Conservation (phyloP, 23 red algal genomes). For the Gracilariopsis chorda region DNA sequence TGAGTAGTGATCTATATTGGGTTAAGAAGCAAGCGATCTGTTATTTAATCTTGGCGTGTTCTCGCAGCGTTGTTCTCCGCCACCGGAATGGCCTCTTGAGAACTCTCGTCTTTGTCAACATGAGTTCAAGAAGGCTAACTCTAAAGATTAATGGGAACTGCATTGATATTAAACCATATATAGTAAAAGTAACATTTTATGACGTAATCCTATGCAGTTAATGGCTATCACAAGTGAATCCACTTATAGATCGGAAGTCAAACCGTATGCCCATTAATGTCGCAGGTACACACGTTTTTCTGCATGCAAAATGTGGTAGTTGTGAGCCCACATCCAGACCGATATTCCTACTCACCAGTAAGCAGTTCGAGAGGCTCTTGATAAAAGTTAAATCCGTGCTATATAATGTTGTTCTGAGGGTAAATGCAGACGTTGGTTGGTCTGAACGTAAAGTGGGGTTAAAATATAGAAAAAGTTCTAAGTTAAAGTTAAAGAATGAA, state of each 20-base stretch:
- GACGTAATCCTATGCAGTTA: slow-evolving; percentile 4
- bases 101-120: no score
- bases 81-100: no score
- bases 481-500: no score
- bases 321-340: not conserved
- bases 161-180: not conserved
- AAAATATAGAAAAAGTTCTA: no score
- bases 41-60: no score
- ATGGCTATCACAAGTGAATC: slow-evolving; percentile 3
- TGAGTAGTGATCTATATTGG: no score
- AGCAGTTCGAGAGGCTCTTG: not conserved
- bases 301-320: not conserved
- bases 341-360: not conserved
- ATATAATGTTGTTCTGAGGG: not conserved
- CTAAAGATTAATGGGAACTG: not conserved
- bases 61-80: no score
- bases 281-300: not conserved
- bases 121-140: no score
- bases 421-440: not conserved
- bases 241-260: slow-evolving; percentile 4
- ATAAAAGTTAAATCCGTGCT: slow-evolving; percentile 6
- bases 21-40: no score
- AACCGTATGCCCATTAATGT: not conserved
- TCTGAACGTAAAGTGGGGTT: not conserved
- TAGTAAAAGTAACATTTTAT: slow-evolving; percentile 6